Conservation (phyloP, 345 rosid species). For the Acer campestre region DNA sequence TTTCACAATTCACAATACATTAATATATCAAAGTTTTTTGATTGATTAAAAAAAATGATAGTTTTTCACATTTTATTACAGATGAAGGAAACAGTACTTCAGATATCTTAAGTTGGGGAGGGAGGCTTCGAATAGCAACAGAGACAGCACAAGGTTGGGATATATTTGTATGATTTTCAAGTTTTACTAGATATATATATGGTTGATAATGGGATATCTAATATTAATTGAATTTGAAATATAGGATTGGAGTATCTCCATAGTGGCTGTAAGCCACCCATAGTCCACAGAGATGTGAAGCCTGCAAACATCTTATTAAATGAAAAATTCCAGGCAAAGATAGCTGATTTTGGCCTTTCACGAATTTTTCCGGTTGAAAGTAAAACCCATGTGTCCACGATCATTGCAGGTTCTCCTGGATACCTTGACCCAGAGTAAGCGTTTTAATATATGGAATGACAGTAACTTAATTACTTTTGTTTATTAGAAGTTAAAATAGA, state of each 20-base stretch:
- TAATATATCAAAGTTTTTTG: too few species aligned
- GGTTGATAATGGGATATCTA: background rate
- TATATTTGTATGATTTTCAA: background rate
- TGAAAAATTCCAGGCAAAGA: conserved; percentile 43
- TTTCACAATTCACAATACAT: too few species aligned
- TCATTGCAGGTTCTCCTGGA: conserved; percentile 19
- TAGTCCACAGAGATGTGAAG: conserved; percentile 64
- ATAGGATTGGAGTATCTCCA: conserved; percentile 68
- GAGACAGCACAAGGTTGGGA: conserved; percentile 26
- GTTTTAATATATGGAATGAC: background rate
- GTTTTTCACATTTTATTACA: too few species aligned
- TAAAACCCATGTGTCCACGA: too few species aligned
- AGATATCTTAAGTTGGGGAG: conserved; percentile 24
- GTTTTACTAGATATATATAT: too few species aligned
- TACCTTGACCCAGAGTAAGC: conserved; percentile 36
- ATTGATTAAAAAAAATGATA: too few species aligned
- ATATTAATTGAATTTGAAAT: background rate
- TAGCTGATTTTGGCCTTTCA: conserved; percentile 62
- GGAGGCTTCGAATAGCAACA: conserved; percentile 25
- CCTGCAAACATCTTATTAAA: conserved; percentile 43
- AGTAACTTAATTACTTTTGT: background rate
- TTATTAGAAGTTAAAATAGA: background rate
- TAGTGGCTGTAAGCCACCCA: conserved; percentile 59
- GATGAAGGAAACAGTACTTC: background rate
- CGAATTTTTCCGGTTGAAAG: too few species aligned